Evolutionary conservation across 2,329 filamentous ascomycete species (phyloP), one percentile per base, ranked within the genome.

Genomic region (Fusarium pseudoanthophilum): DNA sequence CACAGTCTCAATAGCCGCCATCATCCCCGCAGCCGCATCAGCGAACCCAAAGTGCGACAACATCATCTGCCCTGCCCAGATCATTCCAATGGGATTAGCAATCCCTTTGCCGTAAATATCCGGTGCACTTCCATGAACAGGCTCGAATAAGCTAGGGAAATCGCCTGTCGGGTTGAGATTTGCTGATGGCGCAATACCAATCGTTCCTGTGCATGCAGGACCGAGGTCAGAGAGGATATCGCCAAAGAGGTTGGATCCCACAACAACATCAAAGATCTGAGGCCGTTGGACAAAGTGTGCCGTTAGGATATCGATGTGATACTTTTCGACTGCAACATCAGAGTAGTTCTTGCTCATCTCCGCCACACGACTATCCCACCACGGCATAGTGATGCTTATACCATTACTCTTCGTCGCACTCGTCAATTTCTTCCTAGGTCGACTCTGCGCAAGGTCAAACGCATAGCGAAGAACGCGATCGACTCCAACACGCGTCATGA

Each of bases 21-120:
- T 86, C 76, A 90, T 85, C 64, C 86, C 86, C 45, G 91, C 84
- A 5, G 91, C 79, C 0, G 79, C 79, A 2, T 74, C 77, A 1
- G 42, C 55, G 10, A 67, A 67, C 3, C 76, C 77, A 43, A 80
- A 78, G 11, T 79, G 79, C 3, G 76, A 64, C 4, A 80, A 26
- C 75, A 93, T 90, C 83, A 92, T 91, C 10, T 90, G 89, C 0
- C 89, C 90, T 2, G 90, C 91, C 91, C 91, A 93, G 42, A 94
- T 89, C 79, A 91, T 90, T 3, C 91, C 92, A 32, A 94, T 85
- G 4, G 92, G 92, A 82, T 94, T 94, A 62, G 93, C 91, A 52
- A 93, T 87, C n/a, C 91, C 91, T 80, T 92, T 87, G 58, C 92
- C 92, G 14, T 89, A 88, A 70, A 94, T 94, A 76, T 94, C 92